Conservation (phyloP, 2,329 filamentous ascomycete species). For the Ophiostoma sp. region DNA sequence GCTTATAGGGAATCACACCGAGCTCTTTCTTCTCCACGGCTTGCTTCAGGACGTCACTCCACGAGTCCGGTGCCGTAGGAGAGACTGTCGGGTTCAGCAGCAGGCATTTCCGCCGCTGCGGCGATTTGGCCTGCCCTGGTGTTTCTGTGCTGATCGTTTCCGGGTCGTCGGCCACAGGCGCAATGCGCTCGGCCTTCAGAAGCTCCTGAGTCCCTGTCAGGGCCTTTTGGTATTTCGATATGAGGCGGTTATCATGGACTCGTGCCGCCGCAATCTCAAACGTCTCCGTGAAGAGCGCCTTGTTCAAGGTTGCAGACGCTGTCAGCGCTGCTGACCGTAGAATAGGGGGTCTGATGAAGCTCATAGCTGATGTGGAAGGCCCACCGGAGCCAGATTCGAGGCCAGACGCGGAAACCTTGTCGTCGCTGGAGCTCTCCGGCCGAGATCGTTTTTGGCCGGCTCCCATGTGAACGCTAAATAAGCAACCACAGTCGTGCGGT, state of each 20-base stretch:
- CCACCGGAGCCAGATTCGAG: background rate
- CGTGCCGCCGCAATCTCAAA: conserved; percentile 73
- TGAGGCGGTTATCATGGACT: conserved; percentile 67
- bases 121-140: background rate
- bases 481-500: conserved; percentile 3
- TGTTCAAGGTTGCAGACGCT: conserved; percentile 55
- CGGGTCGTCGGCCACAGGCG: conserved; percentile 59
- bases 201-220: conserved; percentile 62
- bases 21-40: conserved; percentile 67
- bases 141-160: conserved; percentile 39
- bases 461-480: conserved; percentile 19
- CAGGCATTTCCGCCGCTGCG: conserved; percentile 48
- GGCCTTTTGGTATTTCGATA: conserved; percentile 63
- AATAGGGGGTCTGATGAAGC: conserved; percentile 68
- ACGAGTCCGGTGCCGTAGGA: conserved; percentile 60
- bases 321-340: conserved; percentile 65
- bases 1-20: conserved; percentile 64
- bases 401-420: conserved; percentile 13
- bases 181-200: conserved; percentile 57
- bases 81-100: conserved; percentile 54
- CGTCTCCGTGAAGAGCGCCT: conserved; percentile 72
- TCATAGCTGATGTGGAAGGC: conserved; percentile 37
- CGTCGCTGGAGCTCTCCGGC: conserved; percentile 22
- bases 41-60: conserved; percentile 64
- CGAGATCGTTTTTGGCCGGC: conserved; percentile 25